Base-by-base conservation (phyloP, 768 basidiomycete genomes). In the Tricholoma sp. region DNA sequence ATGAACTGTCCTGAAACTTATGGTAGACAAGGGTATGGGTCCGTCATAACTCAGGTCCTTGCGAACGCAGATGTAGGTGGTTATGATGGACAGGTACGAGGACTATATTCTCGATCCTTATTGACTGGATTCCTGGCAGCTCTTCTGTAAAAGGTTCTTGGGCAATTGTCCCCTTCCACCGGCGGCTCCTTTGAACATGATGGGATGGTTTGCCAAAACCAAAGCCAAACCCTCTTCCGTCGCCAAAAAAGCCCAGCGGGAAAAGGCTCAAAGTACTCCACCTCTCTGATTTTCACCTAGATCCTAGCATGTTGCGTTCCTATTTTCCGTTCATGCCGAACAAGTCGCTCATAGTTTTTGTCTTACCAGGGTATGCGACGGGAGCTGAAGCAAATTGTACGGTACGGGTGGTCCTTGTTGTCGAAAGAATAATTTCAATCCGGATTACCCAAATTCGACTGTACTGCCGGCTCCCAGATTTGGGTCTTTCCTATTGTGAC, bases 271-370 rank as follows among this genome's bases (percentile, higher is more conserved):
- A 88, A 66, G 83, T 90, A 0, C 69, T 91, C 57, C 89, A 91
- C 66, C 56, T 91, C n/a, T 88, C 87, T 1, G 89, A 91, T 64
- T 75, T 88, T 57, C 89, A 90, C 67, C 70, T 91, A 52, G 89
- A 91, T 67, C 84, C 88, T 34, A 79, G 88, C n/a, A n/a, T n/a
- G n/a, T n/a, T 86, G 61, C 51, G 79, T 63, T 29, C 14, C 27
- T 5, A 46, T 18, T 27, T n/a, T 39, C 18, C 45, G n/a, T n/a
- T n/a, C n/a, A n/a, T n/a, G n/a, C n/a, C n/a, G n/a, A n/a, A n/a
- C n/a, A n/a, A n/a, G n/a, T n/a, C n/a, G n/a, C n/a, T n/a, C n/a
- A n/a, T n/a, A n/a, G n/a, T n/a, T n/a, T n/a, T n/a, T n/a, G n/a
- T 18, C 59, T 18, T 11, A 18, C 35, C 41, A 88, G 86, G 88